Percentiles rank a stretch among this genome's conserved stretches.
Conservation (phyloP, 345 rosid species). For the rapeseed (Brassica napus) region Da-Ae NC_063439.1:21637001-21637500, state of each 20-base stretch:
- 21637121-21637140: slow-evolving; percentile 10
- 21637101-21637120: not conserved
- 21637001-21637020: slow-evolving; percentile 14
- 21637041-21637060: slow-evolving; percentile 8
- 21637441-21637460: slow-evolving; percentile 93
- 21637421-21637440: slow-evolving; percentile 76
- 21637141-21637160: slow-evolving; percentile 24
- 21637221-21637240: not conserved
- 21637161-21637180: slow-evolving; percentile 4
- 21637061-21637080: not conserved
- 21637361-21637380: slow-evolving; percentile 82
- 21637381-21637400: slow-evolving; percentile 81
- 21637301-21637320: too few relatives aligned
- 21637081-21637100: slow-evolving; percentile 10
- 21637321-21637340: slow-evolving; percentile 51
- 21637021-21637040: slow-evolving; percentile 29
- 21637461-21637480: slow-evolving; percentile 91
- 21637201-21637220: not conserved
- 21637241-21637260: not conserved
- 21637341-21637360: slow-evolving; percentile 88
- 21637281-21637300: not conserved
- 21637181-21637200: not conserved
- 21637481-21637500: slow-evolving; percentile 87
- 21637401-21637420: slow-evolving; percentile 96
- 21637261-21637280: not conserved